These are phyloP conservation scores for Prunus yedoensis DNA, from an alignment of 331 rosid genomes.

Conservation along the genomic window DNA sequence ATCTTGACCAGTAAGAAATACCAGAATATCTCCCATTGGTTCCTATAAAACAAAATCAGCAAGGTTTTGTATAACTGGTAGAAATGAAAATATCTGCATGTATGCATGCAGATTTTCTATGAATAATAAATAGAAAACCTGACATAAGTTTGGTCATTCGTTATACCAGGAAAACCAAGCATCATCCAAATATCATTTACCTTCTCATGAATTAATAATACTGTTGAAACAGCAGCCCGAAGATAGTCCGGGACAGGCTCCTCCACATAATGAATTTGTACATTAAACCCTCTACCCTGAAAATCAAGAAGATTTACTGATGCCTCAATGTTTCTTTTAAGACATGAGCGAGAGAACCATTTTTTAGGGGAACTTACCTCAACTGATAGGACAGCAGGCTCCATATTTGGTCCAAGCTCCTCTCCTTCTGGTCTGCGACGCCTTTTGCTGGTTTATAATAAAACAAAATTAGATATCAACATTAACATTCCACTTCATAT, in stretches of 20 bases:
- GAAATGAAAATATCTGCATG: too few relatives aligned
- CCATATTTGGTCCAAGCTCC: conserved; percentile 47
- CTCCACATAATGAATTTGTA: conserved; percentile 73
- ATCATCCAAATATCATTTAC: conserved; percentile 34
- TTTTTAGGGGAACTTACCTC: conserved; percentile 53
- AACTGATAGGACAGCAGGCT: conserved; percentile 85
- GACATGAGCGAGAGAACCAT: not conserved
- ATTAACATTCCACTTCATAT: conserved; percentile 13
- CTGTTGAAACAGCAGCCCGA: conserved; percentile 78
- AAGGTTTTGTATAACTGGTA: too few relatives aligned
- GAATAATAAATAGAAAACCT: conserved; percentile 1
- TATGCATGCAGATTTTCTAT: too few relatives aligned
- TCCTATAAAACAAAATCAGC: conserved; percentile 48
- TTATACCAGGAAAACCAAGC: not conserved
- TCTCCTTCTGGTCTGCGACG: conserved; percentile 53
- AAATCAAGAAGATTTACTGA: conserved; percentile 24
- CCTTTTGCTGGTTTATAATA: conserved; percentile 53
- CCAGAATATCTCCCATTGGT: conserved; percentile 77
- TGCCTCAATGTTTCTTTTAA: conserved; percentile 7
- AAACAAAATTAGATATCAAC: conserved; percentile 7
- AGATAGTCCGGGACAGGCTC: conserved; percentile 84
- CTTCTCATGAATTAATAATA: conserved; percentile 68
- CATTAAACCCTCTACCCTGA: conserved; percentile 94
- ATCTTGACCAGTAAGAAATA: conserved; percentile 97
- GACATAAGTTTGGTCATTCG: not conserved